These are phyloP conservation scores for Thalia dealbata DNA, from an alignment of 176 grass and related monocot species.

Conservation along the genomic window DNA sequence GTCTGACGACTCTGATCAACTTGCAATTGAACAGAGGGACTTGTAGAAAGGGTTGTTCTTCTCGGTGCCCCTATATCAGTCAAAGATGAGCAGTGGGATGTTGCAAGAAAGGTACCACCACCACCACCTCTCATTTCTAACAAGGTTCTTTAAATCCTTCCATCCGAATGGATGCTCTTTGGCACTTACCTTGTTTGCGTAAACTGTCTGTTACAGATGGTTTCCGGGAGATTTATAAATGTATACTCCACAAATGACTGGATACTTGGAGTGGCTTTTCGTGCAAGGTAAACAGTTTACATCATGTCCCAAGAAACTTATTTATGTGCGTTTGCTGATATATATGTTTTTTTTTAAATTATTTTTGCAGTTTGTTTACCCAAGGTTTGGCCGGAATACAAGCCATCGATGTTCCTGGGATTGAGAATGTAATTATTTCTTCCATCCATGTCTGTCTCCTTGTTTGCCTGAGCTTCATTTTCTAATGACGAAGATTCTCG, in stretches of 20 bases:
- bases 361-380: conserved; percentile 49
- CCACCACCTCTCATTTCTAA: neutral
- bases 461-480: no score
- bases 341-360: neutral
- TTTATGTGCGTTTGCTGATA: neutral
- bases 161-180: neutral
- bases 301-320: neutral
- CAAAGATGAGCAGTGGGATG: conserved; percentile 55
- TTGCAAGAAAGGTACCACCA: conserved; percentile 66
- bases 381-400: conserved; percentile 96
- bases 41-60: conserved; percentile 73
- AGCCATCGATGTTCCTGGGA: conserved; percentile 48
- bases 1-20: neutral
- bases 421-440: conserved; percentile 55
- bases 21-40: conserved; percentile 47
- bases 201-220: conserved; percentile 40
- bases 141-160: neutral
- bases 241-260: conserved; percentile 81
- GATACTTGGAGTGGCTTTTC: conserved; percentile 78
- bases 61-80: conserved; percentile 81
- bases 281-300: conserved; percentile 51
- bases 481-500: neutral
- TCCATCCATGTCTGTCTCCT: no score
- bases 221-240: conserved; percentile 77
- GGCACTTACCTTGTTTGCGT: neutral